phyloP scores from a whole-genome alignment of 106 monocot genomes.

The Dioscorea dumetorum region DNA sequence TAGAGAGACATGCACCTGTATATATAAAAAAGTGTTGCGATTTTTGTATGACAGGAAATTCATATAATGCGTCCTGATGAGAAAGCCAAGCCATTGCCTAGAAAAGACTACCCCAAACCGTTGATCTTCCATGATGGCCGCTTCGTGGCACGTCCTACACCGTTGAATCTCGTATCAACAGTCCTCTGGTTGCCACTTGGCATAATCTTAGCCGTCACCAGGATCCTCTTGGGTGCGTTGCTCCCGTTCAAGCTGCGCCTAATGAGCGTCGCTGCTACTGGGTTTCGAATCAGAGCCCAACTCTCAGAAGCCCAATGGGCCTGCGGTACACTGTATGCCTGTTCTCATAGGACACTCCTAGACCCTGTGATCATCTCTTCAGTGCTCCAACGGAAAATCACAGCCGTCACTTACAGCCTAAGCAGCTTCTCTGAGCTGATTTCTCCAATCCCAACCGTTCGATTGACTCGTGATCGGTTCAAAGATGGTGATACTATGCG shows the following conservation, averaged over 20 bases:
- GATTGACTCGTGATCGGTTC: conserved; percentile 21
- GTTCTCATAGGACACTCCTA: conserved; percentile 43
- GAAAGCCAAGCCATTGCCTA: conserved; percentile 4
- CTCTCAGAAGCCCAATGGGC: background rate
- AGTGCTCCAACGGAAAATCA: conserved; percentile 9
- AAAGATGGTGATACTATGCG: conserved; percentile 23
- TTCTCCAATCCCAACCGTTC: conserved; percentile 44
- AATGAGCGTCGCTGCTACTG: conserved; percentile 16
- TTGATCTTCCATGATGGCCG: conserved; percentile 77
- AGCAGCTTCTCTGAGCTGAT: conserved; percentile 38
- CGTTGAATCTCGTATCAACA: conserved; percentile 13
- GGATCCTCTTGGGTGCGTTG: conserved; percentile 21
- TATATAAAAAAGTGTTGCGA: background rate
- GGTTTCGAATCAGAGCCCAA: conserved; percentile 27
- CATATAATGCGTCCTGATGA: conserved; percentile 13
- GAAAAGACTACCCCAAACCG: conserved; percentile 37
- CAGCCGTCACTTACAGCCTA: conserved; percentile 41
- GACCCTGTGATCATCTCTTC: conserved; percentile 38
- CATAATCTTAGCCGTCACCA: conserved; percentile 18
- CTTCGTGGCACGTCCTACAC: conserved; percentile 30
- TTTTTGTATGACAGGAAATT: conserved; percentile 16
- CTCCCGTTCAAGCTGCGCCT: conserved; percentile 26
- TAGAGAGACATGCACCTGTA: background rate
- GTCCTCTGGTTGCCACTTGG: conserved; percentile 57
- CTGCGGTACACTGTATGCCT: conserved; percentile 23